Conservation (phyloP, 2,329 filamentous ascomycete genomes). For the Aspergillus intermedius region DNA sequence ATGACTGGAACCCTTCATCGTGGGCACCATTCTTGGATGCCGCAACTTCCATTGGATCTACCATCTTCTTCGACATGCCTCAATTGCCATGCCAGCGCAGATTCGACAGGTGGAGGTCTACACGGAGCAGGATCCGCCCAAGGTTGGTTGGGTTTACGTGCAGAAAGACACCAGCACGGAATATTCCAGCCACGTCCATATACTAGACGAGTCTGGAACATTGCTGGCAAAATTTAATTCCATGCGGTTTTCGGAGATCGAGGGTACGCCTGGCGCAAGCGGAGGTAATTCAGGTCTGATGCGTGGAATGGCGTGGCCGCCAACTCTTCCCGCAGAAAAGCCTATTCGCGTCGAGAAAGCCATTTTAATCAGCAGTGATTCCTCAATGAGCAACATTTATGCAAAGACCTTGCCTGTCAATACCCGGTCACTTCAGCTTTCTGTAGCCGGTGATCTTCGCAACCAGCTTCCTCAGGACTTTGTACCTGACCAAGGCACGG, state of each 20-base stretch:
- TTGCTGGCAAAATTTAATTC: slow-evolving; percentile 26
- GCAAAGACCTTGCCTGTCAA: not conserved
- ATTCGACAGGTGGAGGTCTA: slow-evolving; percentile 24
- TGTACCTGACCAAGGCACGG: slow-evolving; percentile 2
- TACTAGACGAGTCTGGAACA: slow-evolving; percentile 22
- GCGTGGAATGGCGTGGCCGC: slow-evolving; percentile 35
- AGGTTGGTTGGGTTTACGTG: slow-evolving; percentile 31
- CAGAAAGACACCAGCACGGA: slow-evolving; percentile 17
- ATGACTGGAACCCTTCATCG: slow-evolving; percentile 23
- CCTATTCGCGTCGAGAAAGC: slow-evolving; percentile 14
- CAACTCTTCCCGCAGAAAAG: slow-evolving; percentile 27
- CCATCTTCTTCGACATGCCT: slow-evolving; percentile 31
- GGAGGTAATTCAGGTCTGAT: slow-evolving; percentile 26
- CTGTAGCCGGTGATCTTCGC: not conserved
- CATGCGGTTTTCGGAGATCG: slow-evolving; percentile 39
- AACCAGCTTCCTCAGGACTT: not conserved
- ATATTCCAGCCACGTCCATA: slow-evolving; percentile 20
- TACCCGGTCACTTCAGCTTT: not conserved
- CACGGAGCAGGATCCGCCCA: slow-evolving; percentile 20
- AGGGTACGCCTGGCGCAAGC: slow-evolving; percentile 20
- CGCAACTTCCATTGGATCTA: slow-evolving; percentile 39
- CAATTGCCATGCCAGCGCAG: slow-evolving; percentile 30
- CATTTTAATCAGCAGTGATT: slow-evolving; percentile 5
- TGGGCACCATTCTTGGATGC: slow-evolving; percentile 39
- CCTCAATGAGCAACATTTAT: not conserved